Base-by-base conservation (phyloP, 2,329 filamentous ascomycete genomes). In the Talaromyces sp. region DNA sequence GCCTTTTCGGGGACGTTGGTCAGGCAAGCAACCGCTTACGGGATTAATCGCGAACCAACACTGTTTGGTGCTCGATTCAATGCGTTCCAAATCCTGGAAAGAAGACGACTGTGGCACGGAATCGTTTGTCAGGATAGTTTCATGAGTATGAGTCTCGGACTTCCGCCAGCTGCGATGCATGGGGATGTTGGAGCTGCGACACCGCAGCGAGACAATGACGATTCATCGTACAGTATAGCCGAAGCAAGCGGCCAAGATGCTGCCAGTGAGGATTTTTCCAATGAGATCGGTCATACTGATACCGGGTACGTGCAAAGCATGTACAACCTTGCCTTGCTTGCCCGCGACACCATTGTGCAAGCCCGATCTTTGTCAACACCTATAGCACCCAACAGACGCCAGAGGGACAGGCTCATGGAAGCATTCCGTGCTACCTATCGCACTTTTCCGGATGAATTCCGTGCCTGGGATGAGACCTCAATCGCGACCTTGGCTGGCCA, bases 101-200 rank as follows among this genome's bases (percentile, higher is more conserved):
- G 65, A 27, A 59, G 58, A 29, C 58, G 65, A 15, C 58, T 67
- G 1, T 67, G 65, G 65, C 65, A 67, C 17, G 61, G 56, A 0
- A 61, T 67, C 10, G 62, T 67, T 7, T 67, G 65, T 19, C 65
- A 67, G 51, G 65, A 67, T 25, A 67, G 65, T 45, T 67, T 67
- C 36, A 67, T 67, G 65, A 67, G 65, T 17, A 67, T 67, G 65
- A 61, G 61, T 38, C 62, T 67, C 1, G 45, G 58, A 31, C 62
- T 67, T n/a, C 62, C 65, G 15, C 62, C 65, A 1, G 56, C 62
- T 10, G 38, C 65, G 1, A 67, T 51, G 29, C 51, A 67, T 56
- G 61, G 34, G 7, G 65, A 67, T 17, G 59, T 67, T 17, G 65
- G 64, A 25, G 45, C n/a, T 36, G 65, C 65, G 13, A 58, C 62